phyloP scores from a whole-genome alignment of 2,329 filamentous ascomycete species.

The Aureobasidium musti region DNA sequence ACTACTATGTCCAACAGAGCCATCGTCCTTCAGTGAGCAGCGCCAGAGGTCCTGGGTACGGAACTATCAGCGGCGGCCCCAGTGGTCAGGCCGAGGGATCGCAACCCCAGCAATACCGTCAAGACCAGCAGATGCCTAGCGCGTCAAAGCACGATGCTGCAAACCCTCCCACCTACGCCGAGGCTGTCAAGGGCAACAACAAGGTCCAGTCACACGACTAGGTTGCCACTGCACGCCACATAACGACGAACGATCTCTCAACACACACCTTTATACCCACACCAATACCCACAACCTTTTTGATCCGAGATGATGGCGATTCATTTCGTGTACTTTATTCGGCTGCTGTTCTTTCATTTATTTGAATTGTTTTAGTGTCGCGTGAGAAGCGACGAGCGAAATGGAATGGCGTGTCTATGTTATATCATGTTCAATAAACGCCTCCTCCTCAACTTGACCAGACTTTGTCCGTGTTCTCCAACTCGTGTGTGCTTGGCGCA shows the following conservation, averaged over 20 bases:
- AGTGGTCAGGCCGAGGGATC: constrained; percentile 46
- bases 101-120: constrained; percentile 33
- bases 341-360: neutral
- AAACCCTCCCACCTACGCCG: constrained; percentile 80
- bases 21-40: constrained; percentile 27
- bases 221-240: neutral
- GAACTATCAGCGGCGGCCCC: constrained; percentile 44
- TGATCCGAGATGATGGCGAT: neutral
- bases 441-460: neutral
- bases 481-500: constrained; percentile 1
- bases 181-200: constrained; percentile 85
- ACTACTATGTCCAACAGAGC: constrained; percentile 64
- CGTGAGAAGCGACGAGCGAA: neutral
- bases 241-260: constrained; percentile 12
- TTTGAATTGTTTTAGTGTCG: neutral
- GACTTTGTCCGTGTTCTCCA: constrained; percentile 16
- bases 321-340: neutral
- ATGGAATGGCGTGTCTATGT: neutral
- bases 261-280: constrained; percentile 6
- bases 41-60: constrained; percentile 38
- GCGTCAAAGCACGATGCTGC: constrained; percentile 48
- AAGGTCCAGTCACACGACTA: constrained; percentile 77
- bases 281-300: neutral
- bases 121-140: constrained; percentile 43
- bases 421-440: neutral